Evolutionary conservation across 768 basidiomycete species (phyloP), one percentile per base, ranked within the genome.

Genomic region (Calvatia gigantea): DNA sequence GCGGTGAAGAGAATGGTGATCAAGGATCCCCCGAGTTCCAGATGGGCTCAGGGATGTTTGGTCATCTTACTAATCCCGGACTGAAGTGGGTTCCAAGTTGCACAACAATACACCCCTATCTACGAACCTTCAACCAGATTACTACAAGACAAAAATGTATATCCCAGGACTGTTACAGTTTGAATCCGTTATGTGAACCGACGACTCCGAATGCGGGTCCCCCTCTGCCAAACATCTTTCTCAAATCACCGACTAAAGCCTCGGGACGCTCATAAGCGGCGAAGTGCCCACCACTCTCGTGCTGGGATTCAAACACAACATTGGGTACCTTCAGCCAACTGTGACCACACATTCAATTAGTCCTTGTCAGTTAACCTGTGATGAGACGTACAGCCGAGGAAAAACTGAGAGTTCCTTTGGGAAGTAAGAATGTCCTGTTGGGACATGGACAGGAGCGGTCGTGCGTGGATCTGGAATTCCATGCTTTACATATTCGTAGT

Each of bases 251-350:
- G 0, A 71, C 83, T 12, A 86, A 69, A 2, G 67, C 65, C 3
- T 75, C 69, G 0, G 84, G 82, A 41, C 60, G 66, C 60, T 85
- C 84, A 58, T 75, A 63, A 0, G 83, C 75, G 6, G 82, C 79
- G 61, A 86, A 85, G 64, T 85, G 84, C 1, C 84, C 84, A 2
- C 84, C 84, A 8, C 62, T 63, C 2, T 69, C 68, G 51, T 85
- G 84, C 14, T 73, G 68, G 3, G 73, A 67, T 58, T 78, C 73
- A 47, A 80, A 83, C 4, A 84, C 78, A 50, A 60, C 68, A 70
- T 60, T 75, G 58, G 45, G 65, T 15, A 48, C 65, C 60, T 29
- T 69, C 60, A 58, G 21, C 81, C 82, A 84, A 9, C 82, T 83
- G 33, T 17, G 47, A 15, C 11, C 25, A 49, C 38, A 42, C 7